Conservation (phyloP, 495 filamentous ascomycete genomes). For the Cudoniella acicularis region DNA sequence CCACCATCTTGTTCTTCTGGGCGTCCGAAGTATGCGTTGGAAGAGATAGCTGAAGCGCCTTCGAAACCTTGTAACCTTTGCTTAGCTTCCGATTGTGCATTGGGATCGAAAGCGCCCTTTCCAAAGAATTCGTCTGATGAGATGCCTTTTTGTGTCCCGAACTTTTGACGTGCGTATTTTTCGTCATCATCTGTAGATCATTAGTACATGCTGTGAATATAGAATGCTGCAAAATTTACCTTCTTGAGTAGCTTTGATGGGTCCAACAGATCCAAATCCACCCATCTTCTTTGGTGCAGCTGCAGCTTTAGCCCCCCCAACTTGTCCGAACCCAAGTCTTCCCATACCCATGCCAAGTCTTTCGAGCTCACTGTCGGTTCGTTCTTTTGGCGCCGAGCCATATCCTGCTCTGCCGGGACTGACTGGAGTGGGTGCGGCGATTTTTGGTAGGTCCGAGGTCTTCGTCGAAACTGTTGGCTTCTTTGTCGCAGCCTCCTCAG, state of each 20-base stretch:
- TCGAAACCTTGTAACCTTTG: conserved; percentile 85
- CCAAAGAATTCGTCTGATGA: conserved; percentile 98
- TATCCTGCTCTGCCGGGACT: conserved; percentile 61
- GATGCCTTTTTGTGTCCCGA: conserved; percentile 91
- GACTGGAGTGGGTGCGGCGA: conserved; percentile 70
- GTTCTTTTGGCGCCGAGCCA: conserved; percentile 50
- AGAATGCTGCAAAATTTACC: conserved; percentile 46
- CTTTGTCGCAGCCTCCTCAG: conserved; percentile 63
- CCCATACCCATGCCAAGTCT: conserved; percentile 87
- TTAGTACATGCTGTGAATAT: conserved; percentile 18
- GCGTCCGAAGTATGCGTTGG: conserved; percentile 94
- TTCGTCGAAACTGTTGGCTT: conserved; percentile 44
- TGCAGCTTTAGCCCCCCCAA: conserved; percentile 60
- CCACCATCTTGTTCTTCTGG: conserved; percentile 68
- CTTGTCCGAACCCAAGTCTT: conserved; percentile 86
- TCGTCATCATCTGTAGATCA: conserved; percentile 61
- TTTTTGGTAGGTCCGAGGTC: conserved; percentile 46
- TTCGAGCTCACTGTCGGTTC: conserved; percentile 73
- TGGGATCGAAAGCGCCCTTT: conserved; percentile 77
- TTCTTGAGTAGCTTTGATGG: conserved; percentile 61
- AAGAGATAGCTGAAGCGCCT: conserved; percentile 86
- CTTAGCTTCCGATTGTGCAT: conserved; percentile 80
- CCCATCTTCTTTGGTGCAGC: conserved; percentile 66
- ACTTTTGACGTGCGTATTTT: conserved; percentile 73
- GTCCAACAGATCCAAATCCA: conserved; percentile 80